phyloP scores from a whole-genome alignment of 2,329 filamentous ascomycete genomes.

The Microdochium bolleyi region DNA sequence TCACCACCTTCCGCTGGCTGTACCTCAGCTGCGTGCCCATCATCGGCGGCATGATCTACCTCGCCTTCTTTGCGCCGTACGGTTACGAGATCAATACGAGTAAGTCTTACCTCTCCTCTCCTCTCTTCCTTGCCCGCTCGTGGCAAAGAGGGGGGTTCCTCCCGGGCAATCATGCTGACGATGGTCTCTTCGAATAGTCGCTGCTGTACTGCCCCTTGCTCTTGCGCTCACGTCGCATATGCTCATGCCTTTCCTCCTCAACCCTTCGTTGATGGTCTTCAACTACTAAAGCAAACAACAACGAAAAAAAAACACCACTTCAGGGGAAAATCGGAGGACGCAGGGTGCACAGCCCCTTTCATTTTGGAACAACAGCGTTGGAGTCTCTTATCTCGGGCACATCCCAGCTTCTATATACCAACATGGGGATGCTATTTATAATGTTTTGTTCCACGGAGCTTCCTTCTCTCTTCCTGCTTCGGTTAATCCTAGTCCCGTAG shows the following conservation, averaged over 20 bases:
- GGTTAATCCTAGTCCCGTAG: too few relatives aligned
- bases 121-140: neutral
- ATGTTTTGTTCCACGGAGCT: too few relatives aligned
- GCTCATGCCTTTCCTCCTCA: neutral
- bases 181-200: neutral
- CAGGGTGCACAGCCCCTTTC: too few relatives aligned
- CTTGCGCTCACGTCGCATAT: neutral
- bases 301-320: neutral
- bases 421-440: too few relatives aligned
- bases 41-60: neutral
- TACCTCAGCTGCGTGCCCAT: constrained; percentile 30
- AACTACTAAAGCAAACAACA: neutral
- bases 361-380: too few relatives aligned
- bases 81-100: neutral
- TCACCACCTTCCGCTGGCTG: constrained; percentile 47
- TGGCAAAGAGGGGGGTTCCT: too few relatives aligned
- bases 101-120: neutral
- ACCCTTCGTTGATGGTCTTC: constrained; percentile 1
- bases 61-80: neutral
- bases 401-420: too few relatives aligned
- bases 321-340: too few relatives aligned
- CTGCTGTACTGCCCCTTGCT: neutral
- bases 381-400: too few relatives aligned
- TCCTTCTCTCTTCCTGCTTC: too few relatives aligned
- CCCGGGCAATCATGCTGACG: neutral